Evolutionary conservation across 2,329 filamentous ascomycete genomes (phyloP).

Genomic region (Exophiala viscosa): DNA sequence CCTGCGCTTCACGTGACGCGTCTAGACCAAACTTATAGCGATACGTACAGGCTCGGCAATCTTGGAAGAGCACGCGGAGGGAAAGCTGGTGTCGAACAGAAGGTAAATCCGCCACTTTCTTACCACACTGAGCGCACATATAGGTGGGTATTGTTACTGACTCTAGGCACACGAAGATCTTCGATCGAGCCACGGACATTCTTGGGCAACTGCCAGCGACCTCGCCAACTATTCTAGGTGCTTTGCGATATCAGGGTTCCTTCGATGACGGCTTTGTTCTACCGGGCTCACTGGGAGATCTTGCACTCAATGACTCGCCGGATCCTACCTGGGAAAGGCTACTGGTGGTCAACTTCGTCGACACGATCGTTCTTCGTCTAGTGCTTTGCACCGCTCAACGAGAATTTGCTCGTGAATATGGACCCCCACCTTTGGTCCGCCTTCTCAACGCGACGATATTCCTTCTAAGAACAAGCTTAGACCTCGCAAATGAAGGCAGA

Average conservation of each 20-base stretch:
- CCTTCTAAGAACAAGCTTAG: conserved; percentile 1
- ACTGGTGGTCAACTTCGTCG: conserved; percentile 1
- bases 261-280: background rate
- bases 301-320: background rate
- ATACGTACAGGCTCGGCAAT: conserved; percentile 1
- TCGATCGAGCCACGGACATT: background rate
- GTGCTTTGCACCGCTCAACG: conserved; percentile 1
- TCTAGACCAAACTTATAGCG: conserved; percentile 9
- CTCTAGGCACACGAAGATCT: background rate
- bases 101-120: background rate
- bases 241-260: background rate
- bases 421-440: background rate
- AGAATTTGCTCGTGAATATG: background rate
- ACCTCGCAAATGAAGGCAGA: background rate
- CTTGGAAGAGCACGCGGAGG: conserved; percentile 5
- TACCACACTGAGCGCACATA: background rate
- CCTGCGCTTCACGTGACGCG: background rate
- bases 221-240: conserved; percentile 1
- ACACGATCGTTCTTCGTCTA: conserved; percentile 4
- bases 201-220: conserved; percentile 2
- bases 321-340: conserved; percentile 1
- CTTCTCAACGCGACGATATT: conserved; percentile 2
- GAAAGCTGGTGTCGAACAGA: background rate
- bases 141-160: background rate
- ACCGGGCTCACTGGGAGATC: background rate